phyloP scores from a whole-genome alignment of 371 early-diverging fungal genomes.

The Umbelopsis sp. region DNA sequence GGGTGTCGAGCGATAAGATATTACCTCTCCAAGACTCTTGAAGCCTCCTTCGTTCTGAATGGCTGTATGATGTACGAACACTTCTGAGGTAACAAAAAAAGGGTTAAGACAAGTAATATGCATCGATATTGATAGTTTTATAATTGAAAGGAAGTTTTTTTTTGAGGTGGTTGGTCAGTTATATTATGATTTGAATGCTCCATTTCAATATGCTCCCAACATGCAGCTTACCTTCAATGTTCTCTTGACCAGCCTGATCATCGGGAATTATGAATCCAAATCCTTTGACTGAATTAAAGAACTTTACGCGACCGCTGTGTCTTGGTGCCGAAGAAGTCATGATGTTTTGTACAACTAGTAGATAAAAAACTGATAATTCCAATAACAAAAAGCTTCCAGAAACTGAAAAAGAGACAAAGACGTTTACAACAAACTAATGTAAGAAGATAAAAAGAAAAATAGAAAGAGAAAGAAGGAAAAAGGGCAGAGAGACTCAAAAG shows the following conservation, averaged over 20 bases:
- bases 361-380: not conserved
- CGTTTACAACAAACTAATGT: not conserved
- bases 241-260: conserved; percentile 65
- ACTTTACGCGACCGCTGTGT: conserved; percentile 80
- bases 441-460: not conserved
- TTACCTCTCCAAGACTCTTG: conserved; percentile 82
- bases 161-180: too few relatives aligned
- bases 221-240: conserved; percentile 35
- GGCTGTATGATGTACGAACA: conserved; percentile 90
- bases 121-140: too few relatives aligned
- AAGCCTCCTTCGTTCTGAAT: conserved; percentile 86
- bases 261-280: conserved; percentile 87
- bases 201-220: not conserved
- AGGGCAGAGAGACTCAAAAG: conserved; percentile 10
- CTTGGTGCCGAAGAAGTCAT: conserved; percentile 33
- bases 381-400: not conserved
- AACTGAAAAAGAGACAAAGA: conserved; percentile 5
- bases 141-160: too few relatives aligned
- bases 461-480: conserved; percentile 2
- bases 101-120: not conserved
- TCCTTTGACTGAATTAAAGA: conserved; percentile 87
- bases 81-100: conserved; percentile 33
- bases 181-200: too few relatives aligned
- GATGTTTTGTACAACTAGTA: not conserved
- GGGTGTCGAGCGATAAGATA: not conserved